These are phyloP conservation scores for Salix caprea DNA, from an alignment of 345 rosid genomes.

Conservation along the genomic window DNA sequence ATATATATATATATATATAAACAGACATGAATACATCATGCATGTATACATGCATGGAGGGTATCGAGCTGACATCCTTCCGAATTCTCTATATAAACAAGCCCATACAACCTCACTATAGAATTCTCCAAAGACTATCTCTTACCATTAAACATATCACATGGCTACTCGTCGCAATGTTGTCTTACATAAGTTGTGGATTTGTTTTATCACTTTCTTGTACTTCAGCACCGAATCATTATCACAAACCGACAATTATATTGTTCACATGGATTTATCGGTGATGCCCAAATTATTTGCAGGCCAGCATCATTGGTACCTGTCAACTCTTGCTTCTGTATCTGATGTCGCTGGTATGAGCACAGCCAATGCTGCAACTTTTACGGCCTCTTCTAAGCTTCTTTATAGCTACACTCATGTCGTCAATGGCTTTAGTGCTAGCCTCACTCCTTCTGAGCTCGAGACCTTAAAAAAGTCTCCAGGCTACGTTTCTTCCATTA, in stretches of 20 bases:
- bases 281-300: slow-evolving; percentile 23
- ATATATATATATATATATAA: no score
- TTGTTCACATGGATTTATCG: slow-evolving; percentile 25
- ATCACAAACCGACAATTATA: slow-evolving; percentile 16
- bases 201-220: background rate
- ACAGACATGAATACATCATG: no score
- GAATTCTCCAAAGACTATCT: background rate
- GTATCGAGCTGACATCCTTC: slow-evolving; percentile 1
- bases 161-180: slow-evolving; percentile 10
- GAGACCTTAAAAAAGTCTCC: slow-evolving; percentile 15
- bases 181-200: background rate
- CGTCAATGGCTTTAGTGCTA: slow-evolving; percentile 20
- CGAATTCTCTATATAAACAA: background rate
- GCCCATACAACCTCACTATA: background rate
- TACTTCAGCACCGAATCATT: background rate
- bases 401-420: slow-evolving; percentile 19
- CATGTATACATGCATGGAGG: background rate
- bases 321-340: slow-evolving; percentile 12
- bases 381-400: background rate
- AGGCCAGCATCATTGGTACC: slow-evolving; percentile 18
- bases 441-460: slow-evolving; percentile 21
- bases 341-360: background rate
- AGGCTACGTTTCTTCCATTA: slow-evolving; percentile 15
- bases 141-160: background rate
- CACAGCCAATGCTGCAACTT: background rate